Evolutionary conservation across 2,329 filamentous ascomycete species (phyloP).

Genomic region (Trichothecium roseum): DNA sequence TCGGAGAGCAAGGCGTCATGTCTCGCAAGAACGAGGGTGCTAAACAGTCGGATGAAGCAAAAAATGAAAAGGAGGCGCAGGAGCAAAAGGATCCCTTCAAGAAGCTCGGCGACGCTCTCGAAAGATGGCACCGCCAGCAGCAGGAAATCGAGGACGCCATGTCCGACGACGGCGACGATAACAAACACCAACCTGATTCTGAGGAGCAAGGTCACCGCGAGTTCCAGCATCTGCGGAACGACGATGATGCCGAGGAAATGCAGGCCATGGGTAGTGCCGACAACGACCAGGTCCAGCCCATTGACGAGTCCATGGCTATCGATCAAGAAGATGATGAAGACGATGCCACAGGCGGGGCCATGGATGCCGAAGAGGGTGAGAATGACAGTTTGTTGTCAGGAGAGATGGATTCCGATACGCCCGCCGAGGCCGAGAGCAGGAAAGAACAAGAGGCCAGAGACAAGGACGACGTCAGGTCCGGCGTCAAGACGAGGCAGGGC

Average conservation of each 20-base stretch:
- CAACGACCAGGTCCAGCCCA: constrained; percentile 74
- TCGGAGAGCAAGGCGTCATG: constrained; percentile 51
- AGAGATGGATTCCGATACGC: constrained; percentile 33
- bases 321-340: constrained; percentile 54
- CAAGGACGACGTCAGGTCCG: constrained; percentile 44
- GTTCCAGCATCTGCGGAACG: constrained; percentile 86
- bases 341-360: constrained; percentile 27
- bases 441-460: constrained; percentile 30
- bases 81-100: constrained; percentile 66
- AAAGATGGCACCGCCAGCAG: constrained; percentile 86
- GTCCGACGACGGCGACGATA: constrained; percentile 36
- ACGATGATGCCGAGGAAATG: constrained; percentile 70
- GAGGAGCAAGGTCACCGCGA: constrained; percentile 71
- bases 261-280: constrained; percentile 85
- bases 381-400: constrained; percentile 22
- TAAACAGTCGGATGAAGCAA: constrained; percentile 1
- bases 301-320: constrained; percentile 84
- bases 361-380: constrained; percentile 44
- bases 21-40: constrained; percentile 35
- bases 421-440: constrained; percentile 14
- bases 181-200: constrained; percentile 34
- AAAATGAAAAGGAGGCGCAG: constrained; percentile 26
- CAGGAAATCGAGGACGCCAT: constrained; percentile 60
- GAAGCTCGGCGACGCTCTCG: constrained; percentile 85
- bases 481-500: constrained; percentile 49